Evolutionary conservation across 768 basidiomycete genomes (phyloP).

Genomic region (Lyophyllum semitale): DNA sequence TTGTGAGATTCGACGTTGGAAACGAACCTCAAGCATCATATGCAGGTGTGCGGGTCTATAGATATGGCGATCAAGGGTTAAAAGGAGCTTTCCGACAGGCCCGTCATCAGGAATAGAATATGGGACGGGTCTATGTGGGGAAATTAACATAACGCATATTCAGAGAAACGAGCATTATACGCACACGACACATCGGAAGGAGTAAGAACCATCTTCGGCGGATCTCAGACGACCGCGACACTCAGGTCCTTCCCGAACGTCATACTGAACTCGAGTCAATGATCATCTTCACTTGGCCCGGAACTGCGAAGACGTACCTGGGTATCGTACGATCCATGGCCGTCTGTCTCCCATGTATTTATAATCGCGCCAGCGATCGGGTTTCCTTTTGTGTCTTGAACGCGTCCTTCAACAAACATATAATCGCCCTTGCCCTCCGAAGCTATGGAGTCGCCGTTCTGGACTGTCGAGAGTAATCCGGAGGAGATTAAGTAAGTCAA

Average conservation of each 20-base stretch:
- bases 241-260: slow-evolving; percentile 57
- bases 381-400: slow-evolving; percentile 63
- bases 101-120: slow-evolving; percentile 84
- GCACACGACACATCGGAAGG: slow-evolving; percentile 70
- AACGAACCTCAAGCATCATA: slow-evolving; percentile 59
- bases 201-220: slow-evolving; percentile 62
- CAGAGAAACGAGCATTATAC: slow-evolving; percentile 12
- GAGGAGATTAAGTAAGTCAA: too few species aligned
- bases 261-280: slow-evolving; percentile 53
- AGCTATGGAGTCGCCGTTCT: slow-evolving; percentile 74
- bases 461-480: slow-evolving; percentile 44
- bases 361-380: slow-evolving; percentile 67
- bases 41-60: slow-evolving; percentile 83
- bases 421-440: slow-evolving; percentile 88
- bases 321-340: slow-evolving; percentile 46
- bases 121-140: slow-evolving; percentile 42
- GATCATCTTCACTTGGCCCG: slow-evolving; percentile 14
- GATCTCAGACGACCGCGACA: slow-evolving; percentile 69
- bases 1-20: not conserved
- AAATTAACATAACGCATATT: not conserved
- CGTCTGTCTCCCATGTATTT: slow-evolving; percentile 87
- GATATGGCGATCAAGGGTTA: slow-evolving; percentile 63
- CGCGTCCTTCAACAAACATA: slow-evolving; percentile 76
- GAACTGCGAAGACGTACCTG: slow-evolving; percentile 28
- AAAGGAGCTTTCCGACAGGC: slow-evolving; percentile 67